phyloP scores from a whole-genome alignment of 306 rosid species.

The Dryas drummondii region DNA sequence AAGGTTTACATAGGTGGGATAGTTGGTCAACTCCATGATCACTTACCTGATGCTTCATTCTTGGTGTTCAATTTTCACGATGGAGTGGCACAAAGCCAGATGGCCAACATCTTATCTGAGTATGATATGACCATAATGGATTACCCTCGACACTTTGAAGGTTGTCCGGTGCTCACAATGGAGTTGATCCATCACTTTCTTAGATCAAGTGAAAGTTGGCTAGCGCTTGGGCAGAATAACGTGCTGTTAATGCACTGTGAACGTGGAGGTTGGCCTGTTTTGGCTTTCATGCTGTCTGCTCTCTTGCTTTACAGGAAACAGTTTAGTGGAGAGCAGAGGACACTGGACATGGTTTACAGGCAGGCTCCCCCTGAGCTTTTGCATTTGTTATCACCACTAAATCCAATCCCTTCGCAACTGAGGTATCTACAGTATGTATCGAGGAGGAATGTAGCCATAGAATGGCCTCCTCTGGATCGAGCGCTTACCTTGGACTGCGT shows the following conservation, averaged over 20 bases:
- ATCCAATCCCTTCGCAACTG: constrained; percentile 85
- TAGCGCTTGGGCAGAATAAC: constrained; percentile 71
- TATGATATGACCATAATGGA: constrained; percentile 89
- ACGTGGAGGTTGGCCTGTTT: constrained; percentile 91
- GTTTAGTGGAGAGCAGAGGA: constrained; percentile 77
- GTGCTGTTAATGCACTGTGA: constrained; percentile 91
- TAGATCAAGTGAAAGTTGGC: constrained; percentile 93
- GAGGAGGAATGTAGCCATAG: constrained; percentile 79
- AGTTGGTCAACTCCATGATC: constrained; percentile 61
- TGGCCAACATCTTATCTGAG: constrained; percentile 63
- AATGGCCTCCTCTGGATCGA: constrained; percentile 96
- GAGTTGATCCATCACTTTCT: constrained; percentile 88
- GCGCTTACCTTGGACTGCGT: constrained; percentile 83
- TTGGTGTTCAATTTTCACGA: constrained; percentile 81
- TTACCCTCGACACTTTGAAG: constrained; percentile 83
- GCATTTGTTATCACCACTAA: constrained; percentile 65
- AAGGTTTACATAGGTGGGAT: constrained; percentile 57
- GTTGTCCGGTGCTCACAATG: constrained; percentile 73
- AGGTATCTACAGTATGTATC: constrained; percentile 86
- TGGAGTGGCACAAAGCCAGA: constrained; percentile 47
- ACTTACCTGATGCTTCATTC: constrained; percentile 64
- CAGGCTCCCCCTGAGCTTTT: constrained; percentile 85
- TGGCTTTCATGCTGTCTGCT: constrained; percentile 89
- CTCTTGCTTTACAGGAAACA: constrained; percentile 72
- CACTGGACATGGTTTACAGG: constrained; percentile 85